Conservation (phyloP, 164 flowering plant species). For the Paratinospora sagittata region DNA sequence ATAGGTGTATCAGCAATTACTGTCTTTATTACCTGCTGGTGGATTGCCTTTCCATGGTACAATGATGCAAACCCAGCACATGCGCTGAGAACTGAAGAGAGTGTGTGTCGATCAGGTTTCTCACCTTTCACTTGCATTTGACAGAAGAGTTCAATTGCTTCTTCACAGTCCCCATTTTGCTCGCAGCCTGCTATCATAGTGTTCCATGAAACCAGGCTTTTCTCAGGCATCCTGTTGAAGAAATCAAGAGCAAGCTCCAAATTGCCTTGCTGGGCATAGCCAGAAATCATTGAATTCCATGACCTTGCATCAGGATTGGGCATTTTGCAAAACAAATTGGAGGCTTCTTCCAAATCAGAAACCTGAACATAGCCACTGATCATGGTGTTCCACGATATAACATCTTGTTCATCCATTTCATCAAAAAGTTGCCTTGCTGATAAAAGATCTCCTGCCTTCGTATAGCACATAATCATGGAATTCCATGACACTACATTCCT, state of each 20-base stretch:
- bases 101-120: slow-evolving; percentile 7
- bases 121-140: slow-evolving; percentile 8
- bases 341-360: slow-evolving; percentile 12
- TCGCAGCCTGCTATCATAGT: slow-evolving; percentile 10
- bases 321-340: slow-evolving; percentile 8
- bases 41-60: slow-evolving; percentile 10
- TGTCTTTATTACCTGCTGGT: slow-evolving; percentile 11
- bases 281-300: slow-evolving; percentile 14
- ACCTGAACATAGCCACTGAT: slow-evolving; percentile 13
- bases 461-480: slow-evolving; percentile 16
- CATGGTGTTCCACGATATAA: slow-evolving; percentile 12
- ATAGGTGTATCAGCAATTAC: slow-evolving; percentile 9
- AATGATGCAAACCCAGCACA: slow-evolving; percentile 12
- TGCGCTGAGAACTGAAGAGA: slow-evolving; percentile 12
- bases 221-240: slow-evolving; percentile 8
- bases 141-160: slow-evolving; percentile 6
- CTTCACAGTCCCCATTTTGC: slow-evolving; percentile 9
- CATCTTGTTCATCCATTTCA: slow-evolving; percentile 11
- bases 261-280: slow-evolving; percentile 12
- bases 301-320: slow-evolving; percentile 10
- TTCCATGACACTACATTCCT: slow-evolving; percentile 15
- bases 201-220: slow-evolving; percentile 15
- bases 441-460: slow-evolving; percentile 5
- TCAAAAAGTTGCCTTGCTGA: slow-evolving; percentile 12
- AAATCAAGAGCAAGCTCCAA: slow-evolving; percentile 12